Conservation (phyloP, 116 monocot genomes). For the Thalassia testudinum region DNA sequence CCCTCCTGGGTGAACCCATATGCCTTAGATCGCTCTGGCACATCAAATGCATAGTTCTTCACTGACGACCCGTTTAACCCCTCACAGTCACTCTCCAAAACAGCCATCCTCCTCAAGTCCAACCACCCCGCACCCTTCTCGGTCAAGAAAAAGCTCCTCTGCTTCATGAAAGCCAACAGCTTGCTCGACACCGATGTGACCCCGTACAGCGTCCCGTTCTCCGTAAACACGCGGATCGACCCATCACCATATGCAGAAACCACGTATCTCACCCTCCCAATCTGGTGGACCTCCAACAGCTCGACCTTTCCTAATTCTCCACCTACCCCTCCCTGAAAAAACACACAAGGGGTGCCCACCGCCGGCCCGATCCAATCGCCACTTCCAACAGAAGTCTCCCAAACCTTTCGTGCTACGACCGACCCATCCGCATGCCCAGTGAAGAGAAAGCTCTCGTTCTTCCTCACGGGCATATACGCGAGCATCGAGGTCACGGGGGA, state of each 20-base stretch:
- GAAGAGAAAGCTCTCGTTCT: constrained; percentile 61
- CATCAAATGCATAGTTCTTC: constrained; percentile 54
- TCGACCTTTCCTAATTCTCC: constrained; percentile 30
- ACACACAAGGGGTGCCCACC: constrained; percentile 16
- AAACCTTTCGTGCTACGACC: constrained; percentile 40
- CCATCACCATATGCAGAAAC: constrained; percentile 43
- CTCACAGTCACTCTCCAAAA: constrained; percentile 62
- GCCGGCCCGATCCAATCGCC: constrained; percentile 55
- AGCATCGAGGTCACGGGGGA: constrained; percentile 51
- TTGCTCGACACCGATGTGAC: constrained; percentile 32
- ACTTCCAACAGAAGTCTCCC: constrained; percentile 20
- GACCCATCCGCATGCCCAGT: constrained; percentile 71
- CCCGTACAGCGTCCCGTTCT: constrained; percentile 65
- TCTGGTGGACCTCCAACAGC: constrained; percentile 41
- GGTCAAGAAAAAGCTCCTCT: constrained; percentile 67
- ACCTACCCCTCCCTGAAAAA: constrained; percentile 12
- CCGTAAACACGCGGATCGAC: constrained; percentile 60
- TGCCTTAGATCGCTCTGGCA: constrained; percentile 57
- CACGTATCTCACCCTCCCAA: constrained; percentile 36
- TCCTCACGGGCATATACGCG: constrained; percentile 28
- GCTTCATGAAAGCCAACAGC: constrained; percentile 59
- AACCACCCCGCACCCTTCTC: constrained; percentile 71
- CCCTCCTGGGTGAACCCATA: constrained; percentile 69
- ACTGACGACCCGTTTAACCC: constrained; percentile 68
- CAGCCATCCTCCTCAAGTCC: constrained; percentile 59